Conservation (phyloP, 2,329 filamentous ascomycete genomes). For the Mollisiaceae sp. region DNA sequence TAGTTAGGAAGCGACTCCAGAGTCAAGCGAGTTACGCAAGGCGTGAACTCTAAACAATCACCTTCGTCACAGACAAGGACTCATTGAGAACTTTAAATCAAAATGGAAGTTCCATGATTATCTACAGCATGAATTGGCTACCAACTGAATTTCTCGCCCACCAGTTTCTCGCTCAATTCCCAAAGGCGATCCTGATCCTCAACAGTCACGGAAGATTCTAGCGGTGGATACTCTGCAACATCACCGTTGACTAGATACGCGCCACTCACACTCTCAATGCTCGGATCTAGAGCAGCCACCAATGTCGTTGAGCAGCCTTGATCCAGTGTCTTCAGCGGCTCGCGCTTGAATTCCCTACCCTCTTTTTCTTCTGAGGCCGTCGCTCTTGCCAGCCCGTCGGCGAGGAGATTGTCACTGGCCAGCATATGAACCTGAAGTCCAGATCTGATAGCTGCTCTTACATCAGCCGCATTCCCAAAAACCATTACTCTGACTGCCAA, state of each 20-base stretch:
- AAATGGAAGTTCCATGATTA: not conserved
- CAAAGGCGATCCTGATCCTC: slow-evolving; percentile 28
- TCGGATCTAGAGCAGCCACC: slow-evolving; percentile 47
- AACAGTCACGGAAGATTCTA: slow-evolving; percentile 6
- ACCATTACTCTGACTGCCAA: not conserved
- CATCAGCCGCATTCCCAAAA: slow-evolving; percentile 1
- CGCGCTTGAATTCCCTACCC: slow-evolving; percentile 14
- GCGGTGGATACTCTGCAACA: slow-evolving; percentile 9
- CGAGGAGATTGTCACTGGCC: not conserved
- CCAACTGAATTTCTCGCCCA: slow-evolving; percentile 29
- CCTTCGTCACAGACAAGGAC: not conserved
- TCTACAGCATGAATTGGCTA: not conserved
- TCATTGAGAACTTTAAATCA: not conserved
- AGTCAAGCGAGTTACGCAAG: no score
- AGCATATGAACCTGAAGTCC: slow-evolving; percentile 23
- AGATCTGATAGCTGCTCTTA: slow-evolving; percentile 20
- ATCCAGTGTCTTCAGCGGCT: slow-evolving; percentile 20
- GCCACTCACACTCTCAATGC: slow-evolving; percentile 33
- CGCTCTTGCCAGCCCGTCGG: slow-evolving; percentile 12
- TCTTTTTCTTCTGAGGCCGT: slow-evolving; percentile 13
- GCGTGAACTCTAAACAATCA: not conserved
- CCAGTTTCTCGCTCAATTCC: slow-evolving; percentile 29
- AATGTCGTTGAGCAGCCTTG: slow-evolving; percentile 42
- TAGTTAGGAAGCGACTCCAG: no score
- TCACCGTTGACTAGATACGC: slow-evolving; percentile 27